Base-by-base conservation (phyloP, 345 rosid species). In the Stellera chamaejasme region DNA sequence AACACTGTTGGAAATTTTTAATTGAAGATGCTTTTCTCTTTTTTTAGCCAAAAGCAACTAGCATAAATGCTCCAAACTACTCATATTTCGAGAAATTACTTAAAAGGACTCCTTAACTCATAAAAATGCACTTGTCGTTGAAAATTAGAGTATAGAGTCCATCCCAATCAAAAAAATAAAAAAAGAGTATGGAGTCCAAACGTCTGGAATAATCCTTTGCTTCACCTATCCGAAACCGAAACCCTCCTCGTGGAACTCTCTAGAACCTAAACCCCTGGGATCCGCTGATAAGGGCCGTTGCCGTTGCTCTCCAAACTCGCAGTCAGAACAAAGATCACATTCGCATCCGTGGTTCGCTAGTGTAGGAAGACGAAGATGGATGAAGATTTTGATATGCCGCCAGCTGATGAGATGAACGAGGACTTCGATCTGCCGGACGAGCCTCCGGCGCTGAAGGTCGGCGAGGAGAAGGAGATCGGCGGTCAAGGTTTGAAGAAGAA, bases 401-500 rank as follows among this genome's bases (percentile, higher is more conserved):
- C 72, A 5, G 78, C 62, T 13, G 69, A 66, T 50, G 78, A 67
- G 56, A 76, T 80, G 82, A 65, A 77, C 66, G 88, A 69, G 13
- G 86, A 66, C 16, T 54, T 76, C 76, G 88, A 69, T 64, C 59
- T 80, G 23, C 81, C 72, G 0, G 83, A 71, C 63, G 67, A 60
- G 4, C 27, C 50, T 0, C 56, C 79, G 36, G 43, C 43, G 19
- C 46, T 70, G 63, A 83, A 77, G 50, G 85, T 75, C 13, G 88
- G 87, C 0, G 90, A 84, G 45, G 87, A 84, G 75, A 88, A 84
- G 76, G 96, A 84, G 77, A 88, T 88, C 75, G 84, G 85, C 1
- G 69, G 64, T 10, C 80, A 80, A 62, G 93, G 93, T 2, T 59
- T 88, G 81, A 88, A 88, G 84, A 84, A 88, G 82, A 88, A 82